phyloP scores from a whole-genome alignment of 2,329 filamentous ascomycete genomes.

The Fusarium marasasianum region DNA sequence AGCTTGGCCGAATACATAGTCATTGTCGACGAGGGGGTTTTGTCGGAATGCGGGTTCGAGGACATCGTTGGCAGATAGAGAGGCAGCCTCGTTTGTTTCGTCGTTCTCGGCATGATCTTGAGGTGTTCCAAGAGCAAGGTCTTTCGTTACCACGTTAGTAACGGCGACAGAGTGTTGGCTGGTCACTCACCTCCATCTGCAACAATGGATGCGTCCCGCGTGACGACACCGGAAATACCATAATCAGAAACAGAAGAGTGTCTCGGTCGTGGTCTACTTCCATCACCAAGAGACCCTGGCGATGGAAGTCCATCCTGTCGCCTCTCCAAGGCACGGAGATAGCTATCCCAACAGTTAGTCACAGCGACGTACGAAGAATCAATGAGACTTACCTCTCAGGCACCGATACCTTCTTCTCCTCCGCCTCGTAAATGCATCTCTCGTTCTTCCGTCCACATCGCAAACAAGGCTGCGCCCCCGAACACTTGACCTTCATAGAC shows the following conservation, averaged over 20 bases:
- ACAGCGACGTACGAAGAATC: not conserved
- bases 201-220: not conserved
- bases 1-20: slow-evolving; percentile 37
- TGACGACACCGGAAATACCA: slow-evolving; percentile 4
- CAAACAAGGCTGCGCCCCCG: slow-evolving; percentile 38
- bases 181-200: slow-evolving; percentile 4
- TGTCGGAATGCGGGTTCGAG: slow-evolving; percentile 38
- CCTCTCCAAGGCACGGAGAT: slow-evolving; percentile 36
- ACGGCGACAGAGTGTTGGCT: accelerated
- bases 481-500: slow-evolving; percentile 43
- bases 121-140: slow-evolving; percentile 7
- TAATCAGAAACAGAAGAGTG: slow-evolving; percentile 35
- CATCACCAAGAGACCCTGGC: not conserved
- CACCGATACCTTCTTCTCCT: slow-evolving; percentile 39
- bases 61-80: not conserved
- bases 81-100: not conserved
- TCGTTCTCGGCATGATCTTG: not conserved
- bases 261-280: slow-evolving; percentile 2
- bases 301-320: slow-evolving; percentile 28
- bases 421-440: slow-evolving; percentile 34
- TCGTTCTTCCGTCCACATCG: slow-evolving; percentile 39
- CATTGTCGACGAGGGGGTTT: slow-evolving; percentile 40
- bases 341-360: slow-evolving; percentile 4
- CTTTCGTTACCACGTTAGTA: not conserved
- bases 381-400: slow-evolving; percentile 31